Conservation (phyloP, 2,329 filamentous ascomycete species). For the Fusarium mangiferae region DNA sequence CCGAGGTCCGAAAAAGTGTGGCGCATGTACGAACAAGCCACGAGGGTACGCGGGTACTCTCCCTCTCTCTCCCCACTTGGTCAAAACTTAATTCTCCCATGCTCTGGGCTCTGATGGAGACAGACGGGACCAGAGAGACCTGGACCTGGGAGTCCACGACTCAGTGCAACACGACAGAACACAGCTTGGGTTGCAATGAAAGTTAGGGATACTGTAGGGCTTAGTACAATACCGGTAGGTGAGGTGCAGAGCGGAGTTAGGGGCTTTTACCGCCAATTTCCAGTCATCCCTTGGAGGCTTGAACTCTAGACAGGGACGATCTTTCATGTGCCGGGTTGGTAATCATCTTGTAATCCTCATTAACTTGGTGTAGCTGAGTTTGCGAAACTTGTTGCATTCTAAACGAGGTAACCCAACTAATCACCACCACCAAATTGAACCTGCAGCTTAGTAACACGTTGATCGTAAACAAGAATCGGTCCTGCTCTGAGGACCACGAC, state of each 20-base stretch:
- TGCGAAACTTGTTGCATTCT: background rate
- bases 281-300: background rate
- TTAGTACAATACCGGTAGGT: slow-evolving; percentile 16
- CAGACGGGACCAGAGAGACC: background rate
- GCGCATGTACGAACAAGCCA: slow-evolving; percentile 8
- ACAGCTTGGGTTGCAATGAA: background rate
- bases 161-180: slow-evolving; percentile 7
- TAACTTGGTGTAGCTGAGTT: background rate
- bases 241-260: background rate
- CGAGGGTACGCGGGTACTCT: background rate
- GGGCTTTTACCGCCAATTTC: slow-evolving; percentile 1
- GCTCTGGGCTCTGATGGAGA: no score
- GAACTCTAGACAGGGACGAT: background rate
- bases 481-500: slow-evolving; percentile 20
- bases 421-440: background rate
- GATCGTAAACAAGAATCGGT: slow-evolving; percentile 4
- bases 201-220: slow-evolving; percentile 26
- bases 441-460: slow-evolving; percentile 9
- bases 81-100: slow-evolving; percentile 11
- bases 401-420: background rate
- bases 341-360: slow-evolving; percentile 24
- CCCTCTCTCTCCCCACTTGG: slow-evolving; percentile 1
- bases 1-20: slow-evolving; percentile 10
- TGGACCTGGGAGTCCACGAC: slow-evolving; percentile 16
- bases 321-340: slow-evolving; percentile 26